Evolutionary conservation across 1,284 basidiomycete species (phyloP).

Genomic region (Ustilago loliicola): DNA sequence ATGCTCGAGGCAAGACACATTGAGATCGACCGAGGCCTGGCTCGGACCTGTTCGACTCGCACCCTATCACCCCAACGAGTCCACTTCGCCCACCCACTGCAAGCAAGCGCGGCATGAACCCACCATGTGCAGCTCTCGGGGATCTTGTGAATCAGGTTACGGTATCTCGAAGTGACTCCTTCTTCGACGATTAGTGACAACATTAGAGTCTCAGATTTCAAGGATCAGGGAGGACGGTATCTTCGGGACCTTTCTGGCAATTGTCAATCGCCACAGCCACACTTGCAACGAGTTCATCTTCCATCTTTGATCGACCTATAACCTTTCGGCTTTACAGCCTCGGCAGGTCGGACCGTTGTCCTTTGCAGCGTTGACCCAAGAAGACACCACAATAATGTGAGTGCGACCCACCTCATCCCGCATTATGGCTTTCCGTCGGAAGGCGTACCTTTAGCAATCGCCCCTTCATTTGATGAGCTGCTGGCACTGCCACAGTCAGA

Average conservation of each 20-base stretch:
- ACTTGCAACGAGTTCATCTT: not conserved
- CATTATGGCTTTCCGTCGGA: not conserved
- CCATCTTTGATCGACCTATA: not conserved
- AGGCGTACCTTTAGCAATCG: conserved; percentile 2
- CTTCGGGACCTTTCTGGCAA: too few relatives aligned
- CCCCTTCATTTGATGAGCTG: not conserved
- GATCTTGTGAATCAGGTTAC: not conserved
- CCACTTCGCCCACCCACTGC: not conserved
- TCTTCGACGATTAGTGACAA: too few relatives aligned
- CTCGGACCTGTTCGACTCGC: too few relatives aligned
- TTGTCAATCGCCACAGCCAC: not conserved
- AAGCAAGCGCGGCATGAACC: not conserved
- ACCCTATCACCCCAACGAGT: not conserved
- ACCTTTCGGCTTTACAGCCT: not conserved
- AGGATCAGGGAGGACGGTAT: too few relatives aligned
- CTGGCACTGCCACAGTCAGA: not conserved
- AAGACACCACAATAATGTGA: not conserved
- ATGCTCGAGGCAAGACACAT: too few relatives aligned
- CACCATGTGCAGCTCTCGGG: not conserved
- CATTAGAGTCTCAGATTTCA: too few relatives aligned
- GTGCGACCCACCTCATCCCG: not conserved
- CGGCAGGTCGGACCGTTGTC: not conserved
- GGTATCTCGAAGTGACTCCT: not conserved
- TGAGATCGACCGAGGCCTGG: too few relatives aligned
- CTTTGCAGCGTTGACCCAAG: not conserved